These are phyloP conservation scores for Saturnispora ahearnii DNA, from an alignment of 805 yeast species.

Conservation along the genomic window DNA sequence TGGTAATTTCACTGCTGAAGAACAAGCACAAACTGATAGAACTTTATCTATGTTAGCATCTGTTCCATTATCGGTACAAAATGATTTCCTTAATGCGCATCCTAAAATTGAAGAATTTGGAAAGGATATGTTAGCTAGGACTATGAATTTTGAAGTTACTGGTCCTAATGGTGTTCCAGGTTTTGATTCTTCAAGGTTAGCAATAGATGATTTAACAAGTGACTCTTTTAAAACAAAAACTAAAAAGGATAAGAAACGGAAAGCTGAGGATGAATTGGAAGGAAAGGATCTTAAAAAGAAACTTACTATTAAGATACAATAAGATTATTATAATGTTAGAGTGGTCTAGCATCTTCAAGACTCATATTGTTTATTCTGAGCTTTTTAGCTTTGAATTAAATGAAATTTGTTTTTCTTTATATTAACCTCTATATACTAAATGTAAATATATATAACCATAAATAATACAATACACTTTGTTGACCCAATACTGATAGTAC, in stretches of 20 bases:
- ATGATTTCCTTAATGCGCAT: slow-evolving; percentile 22
- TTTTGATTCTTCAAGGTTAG: slow-evolving; percentile 59
- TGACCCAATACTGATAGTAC: no score
- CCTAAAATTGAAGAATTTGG: slow-evolving; percentile 42
- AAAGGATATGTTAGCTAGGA: slow-evolving; percentile 36
- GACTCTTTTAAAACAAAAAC: slow-evolving; percentile 3
- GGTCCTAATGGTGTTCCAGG: slow-evolving; percentile 69
- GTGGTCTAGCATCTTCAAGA: not conserved
- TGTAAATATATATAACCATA: not conserved
- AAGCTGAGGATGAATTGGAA: slow-evolving; percentile 7
- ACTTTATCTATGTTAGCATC: slow-evolving; percentile 32
- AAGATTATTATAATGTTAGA: not conserved
- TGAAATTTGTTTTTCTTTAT: not conserved
- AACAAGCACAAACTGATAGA: slow-evolving; percentile 19
- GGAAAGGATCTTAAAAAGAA: slow-evolving; percentile 1
- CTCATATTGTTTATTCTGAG: not conserved
- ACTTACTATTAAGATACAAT: not conserved
- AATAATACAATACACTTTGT: not conserved
- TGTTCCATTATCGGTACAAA: slow-evolving; percentile 28
- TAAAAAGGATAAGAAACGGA: slow-evolving; percentile 24
- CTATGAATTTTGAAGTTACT: slow-evolving; percentile 55
- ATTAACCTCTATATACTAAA: not conserved
- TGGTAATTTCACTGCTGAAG: slow-evolving; percentile 2
- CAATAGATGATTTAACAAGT: slow-evolving; percentile 22
- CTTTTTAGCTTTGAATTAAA: not conserved